Evolutionary conservation across 805 yeast genomes (phyloP).

Genomic region (Yarrowia sp.): DNA sequence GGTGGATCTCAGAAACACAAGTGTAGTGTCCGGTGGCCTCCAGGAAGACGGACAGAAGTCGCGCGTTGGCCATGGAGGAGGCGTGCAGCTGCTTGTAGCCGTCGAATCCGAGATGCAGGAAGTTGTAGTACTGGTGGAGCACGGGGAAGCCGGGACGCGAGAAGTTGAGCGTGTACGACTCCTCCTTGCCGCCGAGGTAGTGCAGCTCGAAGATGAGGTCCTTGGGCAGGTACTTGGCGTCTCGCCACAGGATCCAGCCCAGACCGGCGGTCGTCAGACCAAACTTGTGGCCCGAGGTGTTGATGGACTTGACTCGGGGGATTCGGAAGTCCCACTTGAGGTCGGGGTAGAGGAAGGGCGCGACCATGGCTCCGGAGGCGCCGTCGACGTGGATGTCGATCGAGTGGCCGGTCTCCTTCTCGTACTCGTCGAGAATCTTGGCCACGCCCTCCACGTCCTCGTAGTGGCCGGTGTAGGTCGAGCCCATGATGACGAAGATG

Average conservation of each 20-base stretch:
- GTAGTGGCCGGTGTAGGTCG: constrained; percentile 91
- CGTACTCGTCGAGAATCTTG: constrained; percentile 64
- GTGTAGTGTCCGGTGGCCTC: constrained; percentile 67
- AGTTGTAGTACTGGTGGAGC: constrained; percentile 80
- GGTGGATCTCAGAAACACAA: constrained; percentile 75
- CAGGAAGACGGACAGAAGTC: constrained; percentile 57
- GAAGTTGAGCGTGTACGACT: constrained; percentile 81
- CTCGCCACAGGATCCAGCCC: constrained; percentile 89
- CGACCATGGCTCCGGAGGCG: constrained; percentile 86
- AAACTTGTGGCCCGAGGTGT: constrained; percentile 90
- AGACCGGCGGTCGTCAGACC: constrained; percentile 88
- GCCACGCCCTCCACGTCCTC: constrained; percentile 68
- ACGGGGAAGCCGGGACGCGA: constrained; percentile 93
- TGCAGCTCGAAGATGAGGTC: constrained; percentile 72
- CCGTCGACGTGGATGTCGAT: constrained; percentile 92
- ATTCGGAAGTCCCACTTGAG: constrained; percentile 80
- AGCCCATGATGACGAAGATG: constrained; percentile 80
- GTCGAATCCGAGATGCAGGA: constrained; percentile 63
- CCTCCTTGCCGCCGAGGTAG: constrained; percentile 86
- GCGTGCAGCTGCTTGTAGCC: constrained; percentile 69
- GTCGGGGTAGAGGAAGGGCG: constrained; percentile 77
- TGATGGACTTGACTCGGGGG: constrained; percentile 76
- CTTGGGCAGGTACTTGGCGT: constrained; percentile 60
- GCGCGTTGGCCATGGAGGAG: constrained; percentile 66
- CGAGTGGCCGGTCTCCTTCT: constrained; percentile 61